These are phyloP conservation scores for Pseudonitzschia multistriata DNA, from an alignment of 108 stramenopile species.

Conservation along the genomic window DNA sequence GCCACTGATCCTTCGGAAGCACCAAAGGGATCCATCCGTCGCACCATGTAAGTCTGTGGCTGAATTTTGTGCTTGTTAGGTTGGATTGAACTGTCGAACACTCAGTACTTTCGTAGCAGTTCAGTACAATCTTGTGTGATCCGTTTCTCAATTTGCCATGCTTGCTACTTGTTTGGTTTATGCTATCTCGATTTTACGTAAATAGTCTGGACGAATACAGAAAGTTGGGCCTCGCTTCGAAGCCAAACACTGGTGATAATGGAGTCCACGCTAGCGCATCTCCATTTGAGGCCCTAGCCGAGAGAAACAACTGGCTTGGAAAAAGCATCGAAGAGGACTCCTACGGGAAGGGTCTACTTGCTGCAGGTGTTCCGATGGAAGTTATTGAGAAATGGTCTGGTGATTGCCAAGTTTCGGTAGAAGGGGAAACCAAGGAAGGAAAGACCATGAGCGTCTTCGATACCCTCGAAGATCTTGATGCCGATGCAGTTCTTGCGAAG, in stretches of 20 bases:
- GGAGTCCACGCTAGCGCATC: slow-evolving; percentile 83
- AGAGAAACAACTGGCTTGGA: slow-evolving; percentile 75
- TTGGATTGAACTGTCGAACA: no score
- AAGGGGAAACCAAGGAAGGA: slow-evolving; percentile 56
- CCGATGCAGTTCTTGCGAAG: slow-evolving; percentile 58
- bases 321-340: slow-evolving; percentile 54
- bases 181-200: neutral
- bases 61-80: neutral
- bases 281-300: slow-evolving; percentile 87
- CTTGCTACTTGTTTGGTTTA: slow-evolving; percentile 52
- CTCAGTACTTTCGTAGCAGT: no score
- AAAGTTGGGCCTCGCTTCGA: slow-evolving; percentile 52
- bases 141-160: neutral
- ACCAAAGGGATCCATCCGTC: slow-evolving; percentile 31
- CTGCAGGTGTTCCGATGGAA: slow-evolving; percentile 55
- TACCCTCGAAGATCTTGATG: slow-evolving; percentile 81
- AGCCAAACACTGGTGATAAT: slow-evolving; percentile 88
- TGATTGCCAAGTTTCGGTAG: slow-evolving; percentile 67
- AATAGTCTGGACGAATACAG: slow-evolving; percentile 49
- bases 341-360: slow-evolving; percentile 69
- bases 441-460: slow-evolving; percentile 71
- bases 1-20: slow-evolving; percentile 55
- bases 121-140: no score
- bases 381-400: slow-evolving; percentile 64
- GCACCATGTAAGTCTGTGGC: slow-evolving; percentile 20